Base-by-base conservation (phyloP, 768 basidiomycete genomes). In the Coprinopsis marcescibilis region DNA sequence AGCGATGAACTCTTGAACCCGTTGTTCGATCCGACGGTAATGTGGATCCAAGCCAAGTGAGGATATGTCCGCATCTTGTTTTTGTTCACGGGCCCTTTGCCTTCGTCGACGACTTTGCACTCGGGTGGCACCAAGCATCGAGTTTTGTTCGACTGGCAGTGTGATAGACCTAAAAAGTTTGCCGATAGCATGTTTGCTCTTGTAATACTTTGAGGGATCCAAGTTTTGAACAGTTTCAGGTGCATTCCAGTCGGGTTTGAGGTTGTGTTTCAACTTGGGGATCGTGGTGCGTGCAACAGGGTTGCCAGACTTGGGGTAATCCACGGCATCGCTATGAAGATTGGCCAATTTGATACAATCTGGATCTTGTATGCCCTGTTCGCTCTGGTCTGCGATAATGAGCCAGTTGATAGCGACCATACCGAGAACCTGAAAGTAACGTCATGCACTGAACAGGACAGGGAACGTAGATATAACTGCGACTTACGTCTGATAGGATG, bases 261-360 rank as follows among this genome's bases (percentile, higher is more conserved):
- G 21, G 1, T 45, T 45, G 37, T 54, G 55, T 15, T 65, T 64
- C n/a, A 69, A 60, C 54, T 59, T 72, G 2, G 83, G 78, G 23
- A 83, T 71, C 13, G 32, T 50, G 1, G 46, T 27, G 17, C 62
- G 58, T 4, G 64, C 57, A 12, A 78, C 74, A 20, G 76, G 70
- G 29, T 64, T 59, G 14, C 77, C 77, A 19, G 72, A 77, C 60
- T 83, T 83, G 0, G 80, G 78, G 53, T 78, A 85, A 57, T 85
- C 82, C 1, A 84, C 81, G 0, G 84, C 84, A 44, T 77, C 64
- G 27, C 77, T 81, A 55, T 84, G 81, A 12, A 85, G 63, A 10
- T 64, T 59, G 6, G 83, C 75, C 20, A 88, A 65, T 33, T 49
- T 63, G 10, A 76, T 33, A 59, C 84, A 85, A 23, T 76, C 71